phyloP scores from a whole-genome alignment of 169 alveolate species.

The Plasmodium yoelii region DNA sequence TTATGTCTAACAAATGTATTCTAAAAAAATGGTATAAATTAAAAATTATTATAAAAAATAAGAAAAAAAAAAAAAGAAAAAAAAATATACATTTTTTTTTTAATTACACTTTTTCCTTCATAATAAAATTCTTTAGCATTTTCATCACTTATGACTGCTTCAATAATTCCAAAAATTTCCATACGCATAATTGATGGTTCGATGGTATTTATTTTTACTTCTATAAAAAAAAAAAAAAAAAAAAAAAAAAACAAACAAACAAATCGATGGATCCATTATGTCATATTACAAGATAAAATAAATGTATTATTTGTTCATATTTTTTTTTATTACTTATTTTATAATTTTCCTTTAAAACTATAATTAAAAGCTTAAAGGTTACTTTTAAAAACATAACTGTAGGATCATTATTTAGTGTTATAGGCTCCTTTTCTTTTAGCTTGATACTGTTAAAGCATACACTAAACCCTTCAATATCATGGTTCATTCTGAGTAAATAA shows the following conservation, averaged over 20 bases:
- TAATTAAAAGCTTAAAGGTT: conserved; percentile 39
- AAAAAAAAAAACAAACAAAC: too few species aligned
- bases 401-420: conserved; percentile 19
- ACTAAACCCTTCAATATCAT: conserved; percentile 60
- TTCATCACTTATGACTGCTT: conserved; percentile 28
- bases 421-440: conserved; percentile 50
- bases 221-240: too few species aligned
- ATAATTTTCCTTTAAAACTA: conserved; percentile 57
- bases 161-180: conserved; percentile 35
- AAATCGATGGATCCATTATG: neutral
- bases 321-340: conserved; percentile 27
- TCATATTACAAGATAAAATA: too few species aligned
- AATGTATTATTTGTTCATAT: neutral
- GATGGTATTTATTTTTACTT: conserved; percentile 40
- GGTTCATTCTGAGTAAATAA: conserved; percentile 22
- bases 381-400: conserved; percentile 47
- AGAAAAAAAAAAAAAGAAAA: neutral
- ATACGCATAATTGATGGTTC: conserved; percentile 38
- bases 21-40: neutral
- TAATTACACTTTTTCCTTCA: conserved; percentile 27
- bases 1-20: conserved; percentile 26
- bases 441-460: conserved; percentile 45
- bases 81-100: neutral
- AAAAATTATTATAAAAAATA: neutral
- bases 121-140: conserved; percentile 15